Evolutionary conservation across 1,284 basidiomycete species (phyloP).

Genomic region (Inonotus obliquus): DNA sequence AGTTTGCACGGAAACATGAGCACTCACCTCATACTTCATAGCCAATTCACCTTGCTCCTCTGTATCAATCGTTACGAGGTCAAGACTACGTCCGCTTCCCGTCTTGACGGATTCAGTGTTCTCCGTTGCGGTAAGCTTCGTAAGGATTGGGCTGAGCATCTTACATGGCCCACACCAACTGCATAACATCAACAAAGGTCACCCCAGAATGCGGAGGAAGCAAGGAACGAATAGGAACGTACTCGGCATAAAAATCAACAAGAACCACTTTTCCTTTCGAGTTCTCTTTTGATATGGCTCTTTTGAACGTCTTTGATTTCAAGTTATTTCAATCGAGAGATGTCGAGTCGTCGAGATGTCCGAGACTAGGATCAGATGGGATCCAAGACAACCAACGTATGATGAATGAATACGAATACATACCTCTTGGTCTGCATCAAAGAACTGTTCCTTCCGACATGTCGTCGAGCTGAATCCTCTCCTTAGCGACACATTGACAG

Average conservation of each 20-base stretch:
- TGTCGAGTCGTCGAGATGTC: neutral
- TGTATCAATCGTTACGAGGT: conserved; percentile 65
- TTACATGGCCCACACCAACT: conserved; percentile 78
- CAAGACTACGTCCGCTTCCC: conserved; percentile 51
- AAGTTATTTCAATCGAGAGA: no score
- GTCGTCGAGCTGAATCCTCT: conserved; percentile 18
- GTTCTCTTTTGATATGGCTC: conserved; percentile 30
- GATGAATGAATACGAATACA: neutral
- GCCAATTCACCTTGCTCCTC: conserved; percentile 51
- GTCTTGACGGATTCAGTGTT: conserved; percentile 39
- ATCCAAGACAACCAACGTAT: neutral
- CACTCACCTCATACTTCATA: conserved; percentile 43
- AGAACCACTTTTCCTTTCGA: conserved; percentile 51
- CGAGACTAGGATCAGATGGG: neutral
- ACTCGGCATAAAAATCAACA: conserved; percentile 78
- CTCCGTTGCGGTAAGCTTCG: conserved; percentile 43
- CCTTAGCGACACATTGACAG: neutral
- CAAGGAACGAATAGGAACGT: conserved; percentile 25
- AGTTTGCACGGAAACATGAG: neutral
- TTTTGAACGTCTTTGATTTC: conserved; percentile 52
- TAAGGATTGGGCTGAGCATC: conserved; percentile 59
- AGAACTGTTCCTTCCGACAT: conserved; percentile 15
- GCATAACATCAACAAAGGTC: conserved; percentile 3
- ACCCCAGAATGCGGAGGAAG: neutral
- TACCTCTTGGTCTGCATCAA: conserved; percentile 19